phyloP scores from a whole-genome alignment of 1,139 yeast genomes.

The Trichomonascaceae sp. region DNA sequence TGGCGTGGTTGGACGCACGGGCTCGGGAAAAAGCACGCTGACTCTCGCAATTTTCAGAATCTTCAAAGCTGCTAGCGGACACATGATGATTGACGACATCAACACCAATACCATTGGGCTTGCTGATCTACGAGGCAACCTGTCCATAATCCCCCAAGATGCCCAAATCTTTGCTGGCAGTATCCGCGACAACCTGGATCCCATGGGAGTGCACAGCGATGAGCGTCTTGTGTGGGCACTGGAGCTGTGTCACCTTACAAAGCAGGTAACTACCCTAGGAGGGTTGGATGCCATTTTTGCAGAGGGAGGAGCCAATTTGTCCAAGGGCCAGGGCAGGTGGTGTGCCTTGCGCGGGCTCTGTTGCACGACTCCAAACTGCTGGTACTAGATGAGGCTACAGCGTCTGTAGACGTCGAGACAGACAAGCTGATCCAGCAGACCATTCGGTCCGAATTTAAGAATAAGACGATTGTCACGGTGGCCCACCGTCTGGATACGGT shows the following conservation, averaged over 20 bases:
- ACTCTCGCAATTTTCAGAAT: slow-evolving; percentile 60
- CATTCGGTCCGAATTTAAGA: slow-evolving; percentile 46
- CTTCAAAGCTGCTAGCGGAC: slow-evolving; percentile 50
- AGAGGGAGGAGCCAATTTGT: slow-evolving; percentile 63
- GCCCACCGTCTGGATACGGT: slow-evolving; percentile 80
- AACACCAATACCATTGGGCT: slow-evolving; percentile 48
- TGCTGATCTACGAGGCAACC: slow-evolving; percentile 40
- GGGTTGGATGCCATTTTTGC: slow-evolving; percentile 34
- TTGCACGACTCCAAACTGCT: slow-evolving; percentile 48
- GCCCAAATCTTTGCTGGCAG: slow-evolving; percentile 60
- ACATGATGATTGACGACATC: slow-evolving; percentile 41
- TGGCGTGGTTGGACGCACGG: slow-evolving; percentile 79
- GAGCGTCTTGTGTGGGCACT: slow-evolving; percentile 54
- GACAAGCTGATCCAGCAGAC: slow-evolving; percentile 66
- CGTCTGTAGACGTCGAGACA: slow-evolving; percentile 73
- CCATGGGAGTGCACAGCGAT: slow-evolving; percentile 38
- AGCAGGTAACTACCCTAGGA: slow-evolving; percentile 51
- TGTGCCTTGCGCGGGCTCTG: slow-evolving; percentile 65
- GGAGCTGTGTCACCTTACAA: slow-evolving; percentile 70
- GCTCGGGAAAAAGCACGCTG: slow-evolving; percentile 71
- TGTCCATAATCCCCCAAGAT: slow-evolving; percentile 66
- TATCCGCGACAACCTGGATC: slow-evolving; percentile 54
- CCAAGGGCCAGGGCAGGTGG: slow-evolving; percentile 68
- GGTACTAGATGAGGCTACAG: slow-evolving; percentile 74
- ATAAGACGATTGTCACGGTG: slow-evolving; percentile 62